Base-by-base conservation (phyloP, 2,329 filamentous ascomycete genomes). In the Botryosphaeria dothidea region DNA sequence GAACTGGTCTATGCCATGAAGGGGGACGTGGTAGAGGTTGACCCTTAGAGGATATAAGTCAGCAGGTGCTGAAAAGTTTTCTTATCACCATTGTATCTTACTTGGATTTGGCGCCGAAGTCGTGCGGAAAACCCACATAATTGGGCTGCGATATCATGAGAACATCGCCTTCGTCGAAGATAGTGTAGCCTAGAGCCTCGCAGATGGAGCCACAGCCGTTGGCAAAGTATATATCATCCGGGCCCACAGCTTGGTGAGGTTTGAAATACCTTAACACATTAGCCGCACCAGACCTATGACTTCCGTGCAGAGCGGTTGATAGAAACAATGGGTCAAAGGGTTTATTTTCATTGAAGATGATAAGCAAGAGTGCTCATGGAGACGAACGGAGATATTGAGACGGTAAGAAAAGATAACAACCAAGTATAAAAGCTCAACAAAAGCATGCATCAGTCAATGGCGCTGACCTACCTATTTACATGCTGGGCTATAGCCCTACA, bases 71-170 rank as follows among this genome's bases (percentile, higher is more conserved):
- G 34, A 34, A 61, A n/a, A 34, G n/a, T 34, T 9, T 3, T 21
- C 21, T 36, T 6, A n/a, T 15, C 62, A 23, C n/a, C 17, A 13
- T 36, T 15, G 56, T 15, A 11, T 34, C 57, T 68, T 69, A 58
- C 17, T 67, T 65, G 4, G 82, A 78, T 58, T 80, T 78, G 19
- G 79, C 77, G 0, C 79, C 78, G 49, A 85, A 81, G 68, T 86
- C 84, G 1, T 79, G 71, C 23, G 80, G 75, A 62, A 85, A 85
- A 17, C 80, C 75, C 19, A 79, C 79, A 65, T 85, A 86, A 6
- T 80, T 75, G 0, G 83, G 83, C 15, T 78, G 72, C 31, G 74
- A 77, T 2, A 83, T 71, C 11, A 86, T 68, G 21, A 85, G 78
- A 1, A 77, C 82, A 49, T 85, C 81, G 0, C 78, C 79, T 0